Evolutionary conservation across 805 yeast species (phyloP).

Genomic region (Pachysolen tannophilus): DNA sequence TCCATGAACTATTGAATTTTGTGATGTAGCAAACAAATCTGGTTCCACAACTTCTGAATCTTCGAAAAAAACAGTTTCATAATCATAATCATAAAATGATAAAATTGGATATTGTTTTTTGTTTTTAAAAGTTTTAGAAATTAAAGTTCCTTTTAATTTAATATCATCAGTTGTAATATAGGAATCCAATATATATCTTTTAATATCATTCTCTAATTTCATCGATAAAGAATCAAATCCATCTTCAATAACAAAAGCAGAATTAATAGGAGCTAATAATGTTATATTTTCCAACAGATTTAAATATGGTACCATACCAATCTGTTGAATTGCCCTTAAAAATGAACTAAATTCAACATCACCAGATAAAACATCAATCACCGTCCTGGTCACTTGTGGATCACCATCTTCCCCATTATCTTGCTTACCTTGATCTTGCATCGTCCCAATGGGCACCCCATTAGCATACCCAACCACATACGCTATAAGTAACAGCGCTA

Average conservation of each 20-base stretch:
- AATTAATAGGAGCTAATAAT: slow-evolving; percentile 72
- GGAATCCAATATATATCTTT: slow-evolving; percentile 26
- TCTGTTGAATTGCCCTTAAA: slow-evolving; percentile 49
- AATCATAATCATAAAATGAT: slow-evolving; percentile 20
- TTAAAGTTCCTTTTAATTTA: slow-evolving; percentile 15
- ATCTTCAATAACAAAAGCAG: slow-evolving; percentile 42
- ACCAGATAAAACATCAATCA: slow-evolving; percentile 62
- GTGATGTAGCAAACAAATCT: slow-evolving; percentile 52
- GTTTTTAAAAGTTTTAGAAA: slow-evolving; percentile 16
- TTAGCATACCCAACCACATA: too few species aligned
- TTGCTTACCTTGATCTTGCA: slow-evolving; percentile 1
- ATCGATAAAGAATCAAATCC: not conserved
- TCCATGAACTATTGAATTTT: slow-evolving; percentile 62
- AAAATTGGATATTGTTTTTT: slow-evolving; percentile 24
- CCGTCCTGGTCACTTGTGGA: slow-evolving; percentile 27
- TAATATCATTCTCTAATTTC: slow-evolving; percentile 13
- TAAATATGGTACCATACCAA: slow-evolving; percentile 53
- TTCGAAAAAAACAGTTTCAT: slow-evolving; percentile 27
- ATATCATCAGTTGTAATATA: slow-evolving; percentile 22
- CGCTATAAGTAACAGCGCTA: too few species aligned
- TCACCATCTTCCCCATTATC: slow-evolving; percentile 13
- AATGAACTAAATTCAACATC: slow-evolving; percentile 63
- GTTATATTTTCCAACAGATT: slow-evolving; percentile 59
- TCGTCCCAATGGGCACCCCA: too few species aligned
- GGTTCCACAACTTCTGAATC: slow-evolving; percentile 43